A percentile compares a stretch with the other conserved stretches of the same genome.
Conservation (phyloP, 129 eudicot genomes). For the Solidago caesia region DNA sequence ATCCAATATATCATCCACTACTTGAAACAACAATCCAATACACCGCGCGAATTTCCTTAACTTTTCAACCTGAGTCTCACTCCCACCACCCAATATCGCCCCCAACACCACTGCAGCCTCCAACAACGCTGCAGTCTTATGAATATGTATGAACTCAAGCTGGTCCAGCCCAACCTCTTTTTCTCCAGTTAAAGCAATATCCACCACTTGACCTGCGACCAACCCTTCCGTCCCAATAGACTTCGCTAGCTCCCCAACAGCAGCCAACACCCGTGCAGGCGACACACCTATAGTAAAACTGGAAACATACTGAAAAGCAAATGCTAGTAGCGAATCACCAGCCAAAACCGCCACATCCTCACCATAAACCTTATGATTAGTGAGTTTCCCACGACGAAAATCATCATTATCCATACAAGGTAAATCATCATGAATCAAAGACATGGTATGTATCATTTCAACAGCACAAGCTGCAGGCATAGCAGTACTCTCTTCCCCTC, state of each 20-base stretch:
- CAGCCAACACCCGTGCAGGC: constrained; percentile 42
- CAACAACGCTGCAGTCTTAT: constrained; percentile 62
- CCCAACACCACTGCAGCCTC: constrained; percentile 78
- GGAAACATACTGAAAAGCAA: constrained; percentile 53
- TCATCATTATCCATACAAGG: constrained; percentile 86
- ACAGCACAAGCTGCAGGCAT: constrained; percentile 77
- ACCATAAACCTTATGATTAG: constrained; percentile 69
- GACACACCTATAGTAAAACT: constrained; percentile 45
- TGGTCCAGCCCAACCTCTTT: constrained; percentile 48
- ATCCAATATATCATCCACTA: constrained; percentile 76
- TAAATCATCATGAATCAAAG: constrained; percentile 70
- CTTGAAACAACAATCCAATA: constrained; percentile 71
- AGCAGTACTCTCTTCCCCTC: constrained; percentile 51
- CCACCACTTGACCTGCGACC: constrained; percentile 82
- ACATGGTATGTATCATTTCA: constrained; percentile 82
- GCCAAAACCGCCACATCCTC: constrained; percentile 75
- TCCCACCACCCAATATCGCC: constrained; percentile 72
- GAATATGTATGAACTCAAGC: constrained; percentile 68
- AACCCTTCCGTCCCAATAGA: constrained; percentile 67
- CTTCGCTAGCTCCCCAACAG: constrained; percentile 60
- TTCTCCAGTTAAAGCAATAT: constrained; percentile 47
- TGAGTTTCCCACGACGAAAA: constrained; percentile 68
- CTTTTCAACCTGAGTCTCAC: constrained; percentile 51
- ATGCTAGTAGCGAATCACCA: constrained; percentile 65
- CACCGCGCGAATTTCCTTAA: constrained; percentile 62